phyloP scores from a whole-genome alignment of 139 green algal genomes.

The Coelastrella sp. region DNA sequence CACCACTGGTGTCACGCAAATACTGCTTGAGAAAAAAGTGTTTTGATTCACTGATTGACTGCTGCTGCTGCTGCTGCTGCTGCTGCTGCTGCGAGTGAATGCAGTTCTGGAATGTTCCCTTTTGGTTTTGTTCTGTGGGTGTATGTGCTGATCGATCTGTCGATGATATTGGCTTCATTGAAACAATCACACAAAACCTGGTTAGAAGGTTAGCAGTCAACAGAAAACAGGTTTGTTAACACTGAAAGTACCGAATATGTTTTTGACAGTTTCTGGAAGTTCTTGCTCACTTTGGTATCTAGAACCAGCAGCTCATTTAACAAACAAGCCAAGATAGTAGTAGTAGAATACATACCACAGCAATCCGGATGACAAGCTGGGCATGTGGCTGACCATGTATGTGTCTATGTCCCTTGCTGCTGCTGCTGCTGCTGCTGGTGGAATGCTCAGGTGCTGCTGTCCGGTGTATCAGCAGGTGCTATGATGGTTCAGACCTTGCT shows the following conservation, averaged over 20 bases:
- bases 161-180: constrained; percentile 42
- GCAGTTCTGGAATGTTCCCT: constrained; percentile 49
- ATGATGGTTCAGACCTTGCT: constrained; percentile 48
- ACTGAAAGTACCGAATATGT: background rate
- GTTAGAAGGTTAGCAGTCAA: background rate
- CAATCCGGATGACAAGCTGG: too few relatives aligned
- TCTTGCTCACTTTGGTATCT: background rate
- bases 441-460: constrained; percentile 19
- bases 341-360: too few relatives aligned
- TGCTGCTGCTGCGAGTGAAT: too few relatives aligned
- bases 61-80: background rate
- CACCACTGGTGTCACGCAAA: too few relatives aligned
- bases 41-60: background rate
- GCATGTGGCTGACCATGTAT: too few relatives aligned
- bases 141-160: background rate
- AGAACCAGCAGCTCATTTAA: background rate
- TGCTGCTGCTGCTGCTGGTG: background rate
- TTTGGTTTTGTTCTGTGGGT: constrained; percentile 44
- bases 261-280: background rate
- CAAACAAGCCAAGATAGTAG: too few relatives aligned
- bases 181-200: constrained; percentile 6
- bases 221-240: background rate
- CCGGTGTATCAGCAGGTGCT: constrained; percentile 27
- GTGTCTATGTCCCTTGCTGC: background rate
- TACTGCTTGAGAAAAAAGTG: too few relatives aligned